A percentile compares a stretch with the other conserved stretches of the same genome.
phyloP scores from a whole-genome alignment of 2,329 filamentous ascomycete species.

The Talaromyces sp. region DNA sequence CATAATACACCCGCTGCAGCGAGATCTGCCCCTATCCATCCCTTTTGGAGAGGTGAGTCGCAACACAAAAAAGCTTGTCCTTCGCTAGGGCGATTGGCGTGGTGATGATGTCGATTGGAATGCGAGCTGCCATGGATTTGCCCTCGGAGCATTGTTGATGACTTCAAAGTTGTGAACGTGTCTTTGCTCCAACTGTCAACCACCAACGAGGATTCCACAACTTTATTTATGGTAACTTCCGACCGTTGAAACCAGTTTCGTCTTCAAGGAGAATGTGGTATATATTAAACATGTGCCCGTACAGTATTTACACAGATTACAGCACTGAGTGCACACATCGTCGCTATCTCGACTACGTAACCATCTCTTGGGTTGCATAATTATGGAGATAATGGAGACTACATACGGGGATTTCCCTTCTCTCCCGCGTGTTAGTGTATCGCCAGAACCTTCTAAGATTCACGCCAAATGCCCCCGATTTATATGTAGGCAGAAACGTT shows the following conservation, averaged over 20 bases:
- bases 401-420: background rate
- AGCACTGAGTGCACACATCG: no score
- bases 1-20: background rate
- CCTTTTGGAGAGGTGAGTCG: background rate
- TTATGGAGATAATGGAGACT: background rate
- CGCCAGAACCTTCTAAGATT: background rate
- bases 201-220: no score
- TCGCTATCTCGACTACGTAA: background rate
- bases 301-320: no score
- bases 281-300: no score
- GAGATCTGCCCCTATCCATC: slow-evolving; percentile 2
- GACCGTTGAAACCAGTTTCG: no score
- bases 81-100: slow-evolving; percentile 12
- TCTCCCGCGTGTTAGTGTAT: background rate
- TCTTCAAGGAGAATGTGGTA: no score
- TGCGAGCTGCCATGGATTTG: slow-evolving; percentile 6
- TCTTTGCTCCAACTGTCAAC: no score
- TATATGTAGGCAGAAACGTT: slow-evolving; percentile 4
- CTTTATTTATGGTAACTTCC: background rate
- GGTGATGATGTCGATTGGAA: slow-evolving; percentile 13
- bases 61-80: slow-evolving; percentile 20
- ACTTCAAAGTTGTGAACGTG: background rate
- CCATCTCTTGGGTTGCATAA: background rate
- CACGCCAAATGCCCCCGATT: background rate
- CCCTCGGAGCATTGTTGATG: slow-evolving; percentile 6